These are phyloP conservation scores for Diplotaxis tenuifolia DNA, from an alignment of 345 rosid genomes.

Conservation along the genomic window DNA sequence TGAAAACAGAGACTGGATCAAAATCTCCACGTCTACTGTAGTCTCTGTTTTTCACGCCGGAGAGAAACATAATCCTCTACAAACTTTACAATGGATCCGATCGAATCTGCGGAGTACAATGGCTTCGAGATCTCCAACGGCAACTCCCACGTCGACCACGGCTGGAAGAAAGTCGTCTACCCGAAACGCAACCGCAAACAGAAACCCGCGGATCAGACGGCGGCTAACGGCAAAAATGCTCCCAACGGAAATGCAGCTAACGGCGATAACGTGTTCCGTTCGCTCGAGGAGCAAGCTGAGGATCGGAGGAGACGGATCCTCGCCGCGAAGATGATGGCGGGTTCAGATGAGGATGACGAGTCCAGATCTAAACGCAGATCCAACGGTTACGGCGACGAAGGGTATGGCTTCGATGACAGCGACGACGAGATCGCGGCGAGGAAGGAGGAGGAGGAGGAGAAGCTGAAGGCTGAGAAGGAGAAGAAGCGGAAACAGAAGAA, in stretches of 20 bases:
- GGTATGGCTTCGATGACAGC: slow-evolving; percentile 41
- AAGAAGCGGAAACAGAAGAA: slow-evolving; percentile 55
- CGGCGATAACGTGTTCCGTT: slow-evolving; percentile 48
- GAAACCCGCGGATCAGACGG: slow-evolving; percentile 45
- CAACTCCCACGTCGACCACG: slow-evolving; percentile 48
- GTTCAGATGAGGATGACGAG: slow-evolving; percentile 19
- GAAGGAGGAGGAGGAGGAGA: slow-evolving; percentile 25
- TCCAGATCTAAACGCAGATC: slow-evolving; percentile 44
- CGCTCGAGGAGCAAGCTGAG: slow-evolving; percentile 54
- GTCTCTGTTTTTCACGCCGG: slow-evolving; percentile 37
- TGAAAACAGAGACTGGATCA: no score
- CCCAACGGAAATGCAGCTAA: slow-evolving; percentile 36
- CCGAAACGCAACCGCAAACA: slow-evolving; percentile 55
- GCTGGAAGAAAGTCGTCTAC: slow-evolving; percentile 76
- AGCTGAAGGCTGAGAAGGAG: slow-evolving; percentile 35
- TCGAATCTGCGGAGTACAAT: slow-evolving; percentile 38
- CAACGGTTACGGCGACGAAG: slow-evolving; percentile 34
- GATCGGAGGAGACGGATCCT: slow-evolving; percentile 48
- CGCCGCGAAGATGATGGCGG: slow-evolving; percentile 40
- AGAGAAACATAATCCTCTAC: neutral
- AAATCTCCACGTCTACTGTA: slow-evolving; percentile 22
- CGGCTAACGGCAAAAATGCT: slow-evolving; percentile 12
- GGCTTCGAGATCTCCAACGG: slow-evolving; percentile 38
- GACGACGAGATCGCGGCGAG: slow-evolving; percentile 40
- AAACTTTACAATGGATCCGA: slow-evolving; percentile 33